Percentiles rank a stretch among this genome's conserved stretches.
These are phyloP conservation scores for Cicer chorassanicum DNA, from an alignment of 306 rosid species.

Conservation along the genomic window DNA sequence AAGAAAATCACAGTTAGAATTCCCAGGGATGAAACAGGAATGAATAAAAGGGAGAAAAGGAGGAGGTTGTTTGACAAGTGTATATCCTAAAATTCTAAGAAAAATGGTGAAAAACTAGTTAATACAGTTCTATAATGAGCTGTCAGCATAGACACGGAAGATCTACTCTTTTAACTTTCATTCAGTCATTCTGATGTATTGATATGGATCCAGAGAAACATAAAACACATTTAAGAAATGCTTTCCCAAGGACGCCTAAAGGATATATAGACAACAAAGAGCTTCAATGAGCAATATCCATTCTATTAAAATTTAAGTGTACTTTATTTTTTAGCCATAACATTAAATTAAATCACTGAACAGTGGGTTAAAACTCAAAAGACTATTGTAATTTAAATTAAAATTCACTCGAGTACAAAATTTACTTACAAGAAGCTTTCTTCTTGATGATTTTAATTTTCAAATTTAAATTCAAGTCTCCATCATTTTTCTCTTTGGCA, in stretches of 20 bases:
- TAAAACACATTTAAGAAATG: background rate
- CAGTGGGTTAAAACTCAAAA: background rate
- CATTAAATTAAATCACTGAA: background rate
- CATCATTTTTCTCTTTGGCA: slow-evolving; percentile 29
- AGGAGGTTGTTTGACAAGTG: slow-evolving; percentile 11
- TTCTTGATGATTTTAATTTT: background rate
- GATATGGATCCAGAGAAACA: background rate
- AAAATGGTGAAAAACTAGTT: slow-evolving; percentile 14
- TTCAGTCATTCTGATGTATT: background rate
- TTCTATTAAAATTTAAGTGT: background rate
- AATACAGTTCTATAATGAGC: background rate
- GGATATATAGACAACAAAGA: background rate
- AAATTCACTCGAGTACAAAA: background rate
- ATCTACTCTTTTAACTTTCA: background rate
- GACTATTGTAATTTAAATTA: background rate
- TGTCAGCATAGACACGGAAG: background rate
- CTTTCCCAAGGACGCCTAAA: background rate
- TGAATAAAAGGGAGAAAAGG: slow-evolving; percentile 12
- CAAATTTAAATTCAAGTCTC: slow-evolving; percentile 15
- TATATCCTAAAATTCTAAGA: slow-evolving; percentile 27
- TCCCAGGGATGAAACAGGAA: slow-evolving; percentile 6
- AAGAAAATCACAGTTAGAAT: slow-evolving; percentile 48
- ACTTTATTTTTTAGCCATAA: background rate
- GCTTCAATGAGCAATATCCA: background rate
- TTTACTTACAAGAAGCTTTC: background rate